These are phyloP conservation scores for Hippophae gyantsensis DNA, from an alignment of 306 rosid genomes.

Conservation along the genomic window DNA sequence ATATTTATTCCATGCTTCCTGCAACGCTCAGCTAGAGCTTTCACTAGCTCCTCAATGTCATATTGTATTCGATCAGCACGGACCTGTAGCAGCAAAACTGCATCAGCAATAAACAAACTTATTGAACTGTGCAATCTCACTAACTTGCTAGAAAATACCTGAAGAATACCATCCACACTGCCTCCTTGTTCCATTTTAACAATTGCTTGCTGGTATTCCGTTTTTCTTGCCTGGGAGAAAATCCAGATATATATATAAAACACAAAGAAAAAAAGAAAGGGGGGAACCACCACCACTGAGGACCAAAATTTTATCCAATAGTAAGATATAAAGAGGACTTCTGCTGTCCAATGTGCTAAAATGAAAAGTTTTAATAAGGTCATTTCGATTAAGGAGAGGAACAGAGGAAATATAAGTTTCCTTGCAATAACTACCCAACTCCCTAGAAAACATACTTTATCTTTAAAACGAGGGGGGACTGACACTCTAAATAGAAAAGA, in stretches of 20 bases:
- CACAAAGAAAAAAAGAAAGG: neutral
- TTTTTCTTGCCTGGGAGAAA: conserved; percentile 62
- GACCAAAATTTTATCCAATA: too few species aligned
- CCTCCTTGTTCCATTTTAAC: conserved; percentile 92
- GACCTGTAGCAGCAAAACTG: conserved; percentile 43
- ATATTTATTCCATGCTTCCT: conserved; percentile 69
- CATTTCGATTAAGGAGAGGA: too few species aligned
- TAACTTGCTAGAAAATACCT: conserved; percentile 32
- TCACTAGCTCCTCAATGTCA: conserved; percentile 73
- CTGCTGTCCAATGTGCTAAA: too few species aligned
- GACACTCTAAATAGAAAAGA: too few species aligned
- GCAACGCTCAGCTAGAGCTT: conserved; percentile 75
- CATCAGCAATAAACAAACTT: conserved; percentile 25
- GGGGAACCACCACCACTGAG: too few species aligned
- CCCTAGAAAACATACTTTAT: too few species aligned
- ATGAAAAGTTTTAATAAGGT: too few species aligned
- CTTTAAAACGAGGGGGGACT: too few species aligned
- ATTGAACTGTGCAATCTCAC: conserved; percentile 3
- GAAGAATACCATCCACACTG: conserved; percentile 95
- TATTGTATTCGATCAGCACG: conserved; percentile 91
- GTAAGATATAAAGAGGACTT: too few species aligned
- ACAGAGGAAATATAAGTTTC: too few species aligned
- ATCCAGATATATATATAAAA: neutral
- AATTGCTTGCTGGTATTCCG: conserved; percentile 86
- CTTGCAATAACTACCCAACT: too few species aligned